Evolutionary conservation across 2,329 filamentous ascomycete genomes (phyloP).

Genomic region (Colletotrichum filicis): DNA sequence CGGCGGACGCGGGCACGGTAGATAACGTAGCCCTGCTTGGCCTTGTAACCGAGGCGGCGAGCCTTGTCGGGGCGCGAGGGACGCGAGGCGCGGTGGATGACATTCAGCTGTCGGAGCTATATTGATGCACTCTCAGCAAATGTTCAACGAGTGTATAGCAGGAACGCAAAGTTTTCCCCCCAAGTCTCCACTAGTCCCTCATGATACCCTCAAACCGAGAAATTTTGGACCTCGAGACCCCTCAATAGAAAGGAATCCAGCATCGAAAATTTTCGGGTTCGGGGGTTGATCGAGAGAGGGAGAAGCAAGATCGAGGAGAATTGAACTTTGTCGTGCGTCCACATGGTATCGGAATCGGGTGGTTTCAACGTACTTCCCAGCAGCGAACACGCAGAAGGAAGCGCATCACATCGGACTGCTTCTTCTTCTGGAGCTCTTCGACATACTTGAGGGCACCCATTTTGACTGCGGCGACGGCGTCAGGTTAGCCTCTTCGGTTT

Average conservation of each 20-base stretch:
- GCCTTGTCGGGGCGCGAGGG: constrained; percentile 99
- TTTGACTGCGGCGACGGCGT: constrained; percentile 62
- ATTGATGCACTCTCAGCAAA: constrained; percentile 99
- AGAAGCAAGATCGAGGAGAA: constrained; percentile 10
- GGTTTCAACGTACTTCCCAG: constrained; percentile 91
- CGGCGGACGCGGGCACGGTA: constrained; percentile 98
- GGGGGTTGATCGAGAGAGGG: constrained; percentile 29
- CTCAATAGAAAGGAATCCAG: background rate
- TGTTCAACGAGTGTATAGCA: constrained; percentile 99
- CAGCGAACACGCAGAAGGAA: constrained; percentile 99
- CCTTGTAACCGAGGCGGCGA: constrained; percentile 99
- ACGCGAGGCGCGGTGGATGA: constrained; percentile 98
- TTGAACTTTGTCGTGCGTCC: constrained; percentile 44
- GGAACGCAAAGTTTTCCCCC: constrained; percentile 56
- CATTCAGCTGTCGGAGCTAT: constrained; percentile 99
- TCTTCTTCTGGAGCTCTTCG: constrained; percentile 99
- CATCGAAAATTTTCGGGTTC: constrained; percentile 6
- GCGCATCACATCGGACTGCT: constrained; percentile 99
- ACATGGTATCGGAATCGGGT: constrained; percentile 44
- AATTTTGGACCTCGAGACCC: constrained; percentile 2
- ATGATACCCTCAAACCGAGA: constrained; percentile 3
- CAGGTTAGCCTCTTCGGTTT: constrained; percentile 37
- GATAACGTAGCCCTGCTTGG: constrained; percentile 99
- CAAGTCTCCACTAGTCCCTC: background rate
- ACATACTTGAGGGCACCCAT: constrained; percentile 99